Evolutionary conservation across 2,329 filamentous ascomycete species (phyloP), one percentile per base, ranked within the genome.

Genomic region (Allantophomopsis cytisporea): DNA sequence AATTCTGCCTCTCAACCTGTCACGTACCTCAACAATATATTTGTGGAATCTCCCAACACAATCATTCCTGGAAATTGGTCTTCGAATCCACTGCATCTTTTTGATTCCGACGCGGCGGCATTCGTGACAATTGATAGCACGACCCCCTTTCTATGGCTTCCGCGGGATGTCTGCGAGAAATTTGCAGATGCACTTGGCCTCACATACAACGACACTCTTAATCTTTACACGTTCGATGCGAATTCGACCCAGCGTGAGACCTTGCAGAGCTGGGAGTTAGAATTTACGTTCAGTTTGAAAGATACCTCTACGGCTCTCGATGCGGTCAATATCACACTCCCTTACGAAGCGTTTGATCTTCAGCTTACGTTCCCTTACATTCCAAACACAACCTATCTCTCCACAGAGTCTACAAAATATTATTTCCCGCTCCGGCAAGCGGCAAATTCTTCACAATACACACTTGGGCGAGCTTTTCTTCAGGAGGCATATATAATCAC

Each of bases 21-120:
- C 34, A 45, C 45, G 5, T 51, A 43, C 15, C 35, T 54, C 20
- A 43, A 47, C 31, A 42, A 41, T 7, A 50, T 54, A 16, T 47
- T 44, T n/a, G 45, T 54, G 2, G 36, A 40, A 8, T 51, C 50
- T 1, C 35, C 43, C 2, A 41, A 31, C 13, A 39, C 21, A 65
- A 73, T 37, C 72, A 14, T 30, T 28, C 76, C 28, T 64, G 71
- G 37, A 68, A 77, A 44, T 58, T 77, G 14, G 65, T 83, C 16
- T 68, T 80, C n/a, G 11, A 34, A 34, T 4, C 41, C 48, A 1
- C 37, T 46, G 6, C 38, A 47, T 30, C 43, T 55, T n/a, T 36
- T 48, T 13, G 42, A 42, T 6, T 30, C 43, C 8, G 34, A 43
- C 7, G 51, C 54, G 33, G 41, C 44, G 5, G 47, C 54, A 7